phyloP scores from a whole-genome alignment of 257 asterid genomes.

The Datura wrightii region DNA sequence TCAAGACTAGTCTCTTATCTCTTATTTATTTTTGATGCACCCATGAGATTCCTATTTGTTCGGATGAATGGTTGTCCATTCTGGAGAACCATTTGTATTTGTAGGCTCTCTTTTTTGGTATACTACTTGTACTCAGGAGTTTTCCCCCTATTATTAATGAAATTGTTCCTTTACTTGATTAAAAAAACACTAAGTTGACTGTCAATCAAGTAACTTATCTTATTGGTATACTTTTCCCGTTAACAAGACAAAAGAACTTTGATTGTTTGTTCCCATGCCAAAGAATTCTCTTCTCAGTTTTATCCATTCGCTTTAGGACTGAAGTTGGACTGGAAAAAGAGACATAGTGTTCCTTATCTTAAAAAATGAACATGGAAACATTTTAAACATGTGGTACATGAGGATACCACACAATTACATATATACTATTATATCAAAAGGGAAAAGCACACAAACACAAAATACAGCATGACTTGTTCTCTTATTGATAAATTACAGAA shows the following conservation, averaged over 20 bases:
- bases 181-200: slow-evolving; percentile 3
- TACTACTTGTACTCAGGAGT: neutral
- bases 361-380: neutral
- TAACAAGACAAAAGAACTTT: neutral
- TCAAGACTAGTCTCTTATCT: no score
- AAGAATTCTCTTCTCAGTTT: neutral
- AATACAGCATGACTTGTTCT: neutral
- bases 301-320: neutral
- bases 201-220: neutral
- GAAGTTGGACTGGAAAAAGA: neutral
- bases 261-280: neutral
- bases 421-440: slow-evolving; percentile 3
- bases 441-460: neutral
- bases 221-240: neutral
- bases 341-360: neutral
- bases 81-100: neutral
- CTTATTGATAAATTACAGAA: neutral
- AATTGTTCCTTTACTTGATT: neutral
- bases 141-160: neutral
- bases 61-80: no score
- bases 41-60: no score
- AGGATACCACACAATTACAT: slow-evolving; percentile 16
- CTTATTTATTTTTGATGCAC: no score
- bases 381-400: neutral
- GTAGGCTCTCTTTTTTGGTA: neutral